Percentiles rank a stretch among this genome's conserved stretches.
Evolutionary conservation across 108 stramenopile species (phyloP).

Genomic region (Cyclotella sp.): DNA sequence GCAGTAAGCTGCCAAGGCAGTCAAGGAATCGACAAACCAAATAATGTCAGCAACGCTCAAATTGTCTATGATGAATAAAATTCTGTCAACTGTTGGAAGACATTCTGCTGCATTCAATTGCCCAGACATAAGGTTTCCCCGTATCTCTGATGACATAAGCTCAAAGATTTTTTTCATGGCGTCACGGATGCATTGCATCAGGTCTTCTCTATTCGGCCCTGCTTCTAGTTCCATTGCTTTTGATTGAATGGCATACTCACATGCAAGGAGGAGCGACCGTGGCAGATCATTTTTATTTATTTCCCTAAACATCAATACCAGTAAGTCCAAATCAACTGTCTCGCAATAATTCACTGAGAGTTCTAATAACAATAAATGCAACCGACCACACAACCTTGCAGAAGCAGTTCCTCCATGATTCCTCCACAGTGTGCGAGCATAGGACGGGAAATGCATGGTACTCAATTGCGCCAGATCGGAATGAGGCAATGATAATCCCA

Average conservation of each 20-base stretch:
- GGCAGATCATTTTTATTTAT: conserved; percentile 60
- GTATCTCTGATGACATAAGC: conserved; percentile 29
- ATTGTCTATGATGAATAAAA: conserved; percentile 30
- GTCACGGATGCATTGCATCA: conserved; percentile 32
- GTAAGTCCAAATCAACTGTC: conserved; percentile 60
- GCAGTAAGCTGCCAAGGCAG: conserved; percentile 16
- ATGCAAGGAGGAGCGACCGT: conserved; percentile 68
- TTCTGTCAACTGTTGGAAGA: conserved; percentile 28
- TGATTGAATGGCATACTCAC: conserved; percentile 60
- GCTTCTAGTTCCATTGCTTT: conserved; percentile 31
- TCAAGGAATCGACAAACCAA: conserved; percentile 20
- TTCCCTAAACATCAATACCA: conserved; percentile 60
- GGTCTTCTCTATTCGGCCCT: conserved; percentile 18
- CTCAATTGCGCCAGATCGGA: conserved; percentile 79
- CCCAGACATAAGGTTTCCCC: conserved; percentile 5
- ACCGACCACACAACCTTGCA: conserved; percentile 61
- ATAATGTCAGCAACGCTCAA: conserved; percentile 12
- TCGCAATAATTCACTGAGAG: conserved; percentile 64
- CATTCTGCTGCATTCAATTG: conserved; percentile 26
- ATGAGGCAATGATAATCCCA: conserved; percentile 86
- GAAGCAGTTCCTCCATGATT: conserved; percentile 62
- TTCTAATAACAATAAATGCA: conserved; percentile 77
- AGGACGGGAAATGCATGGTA: conserved; percentile 82
- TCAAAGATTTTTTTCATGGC: conserved; percentile 21
- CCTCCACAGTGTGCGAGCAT: conserved; percentile 83